Conservation (phyloP, 2,329 filamentous ascomycete genomes). For the Exophiala sideris region DNA sequence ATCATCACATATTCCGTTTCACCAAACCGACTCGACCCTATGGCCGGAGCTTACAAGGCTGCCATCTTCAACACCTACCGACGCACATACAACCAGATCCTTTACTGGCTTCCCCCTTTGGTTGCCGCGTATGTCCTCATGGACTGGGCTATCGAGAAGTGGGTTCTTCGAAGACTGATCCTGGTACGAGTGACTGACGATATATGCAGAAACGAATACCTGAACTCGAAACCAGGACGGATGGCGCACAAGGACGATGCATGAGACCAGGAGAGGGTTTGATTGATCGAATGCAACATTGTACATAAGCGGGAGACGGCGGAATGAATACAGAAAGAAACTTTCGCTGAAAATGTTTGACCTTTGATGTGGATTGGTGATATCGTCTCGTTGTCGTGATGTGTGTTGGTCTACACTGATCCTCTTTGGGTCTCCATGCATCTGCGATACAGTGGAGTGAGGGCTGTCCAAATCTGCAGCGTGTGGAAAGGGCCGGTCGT, state of each 20-base stretch:
- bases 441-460: not conserved
- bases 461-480: not conserved
- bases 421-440: no score
- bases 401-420: not conserved
- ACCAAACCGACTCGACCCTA: slow-evolving; percentile 82
- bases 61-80: slow-evolving; percentile 96
- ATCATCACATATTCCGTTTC: slow-evolving; percentile 71
- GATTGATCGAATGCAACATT: slow-evolving; percentile 5
- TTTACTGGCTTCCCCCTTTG: slow-evolving; percentile 82
- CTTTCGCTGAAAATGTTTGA: no score
- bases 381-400: not conserved
- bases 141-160: slow-evolving; percentile 91
- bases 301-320: slow-evolving; percentile 15
- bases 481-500: not conserved
- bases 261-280: not conserved
- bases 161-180: slow-evolving; percentile 40
- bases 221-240: slow-evolving; percentile 49
- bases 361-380: no score
- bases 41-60: slow-evolving; percentile 72
- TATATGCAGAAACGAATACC: slow-evolving; percentile 45
- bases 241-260: slow-evolving; percentile 9
- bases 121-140: slow-evolving; percentile 75
- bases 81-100: slow-evolving; percentile 77
- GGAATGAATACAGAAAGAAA: no score
- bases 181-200: slow-evolving; percentile 2